Evolutionary conservation across 768 basidiomycete species (phyloP).

Genomic region (Kwoniella pini): DNA sequence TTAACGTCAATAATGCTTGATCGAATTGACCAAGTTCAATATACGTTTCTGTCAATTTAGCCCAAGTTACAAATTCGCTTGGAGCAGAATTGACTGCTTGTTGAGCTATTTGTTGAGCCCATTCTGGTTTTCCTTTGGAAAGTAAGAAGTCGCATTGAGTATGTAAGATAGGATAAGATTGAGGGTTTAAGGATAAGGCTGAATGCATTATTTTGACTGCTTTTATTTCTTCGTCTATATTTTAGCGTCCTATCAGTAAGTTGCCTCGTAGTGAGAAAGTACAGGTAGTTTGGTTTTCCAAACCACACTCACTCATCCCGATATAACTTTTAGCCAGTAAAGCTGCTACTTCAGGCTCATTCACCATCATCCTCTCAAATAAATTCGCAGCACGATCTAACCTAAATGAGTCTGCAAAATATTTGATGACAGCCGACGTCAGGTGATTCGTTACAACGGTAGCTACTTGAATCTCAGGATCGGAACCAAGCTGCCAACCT

Average conservation of each 20-base stretch:
- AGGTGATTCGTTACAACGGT: slow-evolving; percentile 95
- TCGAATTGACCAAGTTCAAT: slow-evolving; percentile 87
- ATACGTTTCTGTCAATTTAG: slow-evolving; percentile 92
- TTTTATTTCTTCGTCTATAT: slow-evolving; percentile 92
- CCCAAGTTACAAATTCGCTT: slow-evolving; percentile 98
- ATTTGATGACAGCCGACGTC: slow-evolving; percentile 91
- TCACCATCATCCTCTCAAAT: slow-evolving; percentile 83
- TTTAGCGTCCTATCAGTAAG: neutral
- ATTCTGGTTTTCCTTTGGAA: slow-evolving; percentile 76
- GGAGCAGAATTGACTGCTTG: slow-evolving; percentile 98
- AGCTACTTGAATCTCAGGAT: slow-evolving; percentile 98
- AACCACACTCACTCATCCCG: slow-evolving; percentile 81
- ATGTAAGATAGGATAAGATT: slow-evolving; percentile 91
- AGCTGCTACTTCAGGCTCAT: slow-evolving; percentile 85
- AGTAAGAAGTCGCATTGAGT: slow-evolving; percentile 92
- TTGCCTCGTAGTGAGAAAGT: too few species aligned
- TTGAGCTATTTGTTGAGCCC: slow-evolving; percentile 86
- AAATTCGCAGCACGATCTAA: slow-evolving; percentile 85
- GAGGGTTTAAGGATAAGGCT: slow-evolving; percentile 80
- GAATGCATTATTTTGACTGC: slow-evolving; percentile 88
- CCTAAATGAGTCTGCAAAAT: slow-evolving; percentile 89
- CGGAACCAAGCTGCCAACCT: slow-evolving; percentile 99
- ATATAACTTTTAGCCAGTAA: slow-evolving; percentile 86
- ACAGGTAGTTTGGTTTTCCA: neutral
- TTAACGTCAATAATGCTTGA: slow-evolving; percentile 81